A percentile compares a stretch with the other conserved stretches of the same genome.
phyloP scores from a whole-genome alignment of 208 protist genomes.

The Leishmania guyanensis region DNA sequence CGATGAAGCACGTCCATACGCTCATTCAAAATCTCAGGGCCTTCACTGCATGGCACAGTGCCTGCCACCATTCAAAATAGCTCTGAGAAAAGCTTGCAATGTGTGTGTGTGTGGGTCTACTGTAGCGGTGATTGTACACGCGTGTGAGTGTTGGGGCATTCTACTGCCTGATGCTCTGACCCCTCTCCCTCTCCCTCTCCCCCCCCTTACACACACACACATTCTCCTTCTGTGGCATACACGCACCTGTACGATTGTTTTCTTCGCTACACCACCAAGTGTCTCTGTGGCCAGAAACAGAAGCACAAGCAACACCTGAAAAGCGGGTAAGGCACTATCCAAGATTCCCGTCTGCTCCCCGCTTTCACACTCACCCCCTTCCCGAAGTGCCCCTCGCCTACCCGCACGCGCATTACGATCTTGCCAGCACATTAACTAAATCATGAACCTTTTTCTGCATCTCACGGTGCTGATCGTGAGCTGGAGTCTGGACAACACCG shows the following conservation, averaged over 20 bases:
- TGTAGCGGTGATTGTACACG: too few relatives aligned
- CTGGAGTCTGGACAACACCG: constrained; percentile 85
- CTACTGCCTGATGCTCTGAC: not conserved
- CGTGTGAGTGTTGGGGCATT: not conserved
- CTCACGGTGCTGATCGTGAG: constrained; percentile 68
- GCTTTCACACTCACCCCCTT: not conserved
- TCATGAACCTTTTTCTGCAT: constrained; percentile 79
- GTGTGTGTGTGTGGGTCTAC: not conserved
- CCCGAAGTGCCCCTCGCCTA: not conserved
- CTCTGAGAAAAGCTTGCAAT: not conserved
- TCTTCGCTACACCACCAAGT: not conserved
- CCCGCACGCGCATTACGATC: not conserved
- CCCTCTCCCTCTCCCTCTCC: not conserved
- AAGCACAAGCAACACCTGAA: not conserved
- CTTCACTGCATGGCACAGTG: not conserved
- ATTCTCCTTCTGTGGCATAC: not conserved
- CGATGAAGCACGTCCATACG: not conserved
- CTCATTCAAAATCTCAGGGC: not conserved
- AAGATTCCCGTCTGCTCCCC: not conserved
- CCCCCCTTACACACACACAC: not conserved
- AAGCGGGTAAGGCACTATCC: too few relatives aligned
- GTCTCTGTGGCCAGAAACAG: not conserved
- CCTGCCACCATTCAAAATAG: not conserved
- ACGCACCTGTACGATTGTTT: not conserved
- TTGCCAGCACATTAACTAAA: not conserved